Conservation (phyloP, 106 monocot species). For the Allium sativum region DNA sequence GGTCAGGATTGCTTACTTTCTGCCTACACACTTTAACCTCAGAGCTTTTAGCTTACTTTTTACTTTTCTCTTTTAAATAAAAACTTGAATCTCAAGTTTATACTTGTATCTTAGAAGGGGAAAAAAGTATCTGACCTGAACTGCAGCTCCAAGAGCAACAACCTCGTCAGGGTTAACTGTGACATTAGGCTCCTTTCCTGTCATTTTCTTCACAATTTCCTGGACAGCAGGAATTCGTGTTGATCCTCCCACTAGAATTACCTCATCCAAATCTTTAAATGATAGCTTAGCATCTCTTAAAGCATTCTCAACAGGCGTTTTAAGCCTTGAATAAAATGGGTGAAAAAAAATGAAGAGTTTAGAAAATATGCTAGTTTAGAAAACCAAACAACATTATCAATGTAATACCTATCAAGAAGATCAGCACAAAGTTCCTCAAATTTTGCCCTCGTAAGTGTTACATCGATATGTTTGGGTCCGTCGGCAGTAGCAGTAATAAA, state of each 20-base stretch:
- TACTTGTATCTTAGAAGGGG: too few relatives aligned
- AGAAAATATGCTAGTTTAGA: background rate
- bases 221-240: slow-evolving; percentile 78
- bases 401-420: slow-evolving; percentile 53
- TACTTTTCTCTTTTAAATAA: too few relatives aligned
- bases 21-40: too few relatives aligned
- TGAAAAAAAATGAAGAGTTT: background rate
- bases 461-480: slow-evolving; percentile 75
- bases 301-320: slow-evolving; percentile 62
- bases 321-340: slow-evolving; percentile 27
- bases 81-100: too few relatives aligned
- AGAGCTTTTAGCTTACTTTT: too few relatives aligned
- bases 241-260: slow-evolving; percentile 81
- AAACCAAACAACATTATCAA: background rate
- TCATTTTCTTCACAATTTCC: slow-evolving; percentile 65
- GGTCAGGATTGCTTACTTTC: too few relatives aligned
- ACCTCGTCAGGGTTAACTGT: slow-evolving; percentile 85
- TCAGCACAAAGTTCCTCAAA: slow-evolving; percentile 88
- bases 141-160: slow-evolving; percentile 78
- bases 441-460: slow-evolving; percentile 61
- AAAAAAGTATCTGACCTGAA: slow-evolving; percentile 34
- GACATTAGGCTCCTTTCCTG: slow-evolving; percentile 75
- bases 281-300: slow-evolving; percentile 63
- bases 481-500: slow-evolving; percentile 81
- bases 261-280: slow-evolving; percentile 68